A percentile compares a stretch with the other conserved stretches of the same genome.
phyloP scores from a whole-genome alignment of 2,329 filamentous ascomycete genomes.

The Nannizziopsis barbatae region DNA sequence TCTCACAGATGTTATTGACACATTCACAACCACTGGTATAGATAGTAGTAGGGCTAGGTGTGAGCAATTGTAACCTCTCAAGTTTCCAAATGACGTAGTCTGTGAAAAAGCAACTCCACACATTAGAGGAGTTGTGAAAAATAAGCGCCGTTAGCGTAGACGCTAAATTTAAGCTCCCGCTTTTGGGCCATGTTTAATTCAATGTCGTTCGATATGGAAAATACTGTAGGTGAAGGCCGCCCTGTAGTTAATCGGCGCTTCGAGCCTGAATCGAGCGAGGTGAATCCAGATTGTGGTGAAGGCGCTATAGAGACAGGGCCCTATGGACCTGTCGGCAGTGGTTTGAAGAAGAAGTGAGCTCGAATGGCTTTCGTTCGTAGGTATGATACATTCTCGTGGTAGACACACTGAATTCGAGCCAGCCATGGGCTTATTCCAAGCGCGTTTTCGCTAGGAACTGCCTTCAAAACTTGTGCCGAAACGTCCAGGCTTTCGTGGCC shows the following conservation, averaged over 20 bases:
- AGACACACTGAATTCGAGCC: background rate
- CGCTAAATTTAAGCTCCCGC: slow-evolving; percentile 12
- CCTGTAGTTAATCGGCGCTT: background rate
- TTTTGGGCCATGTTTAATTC: slow-evolving; percentile 5
- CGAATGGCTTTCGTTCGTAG: background rate
- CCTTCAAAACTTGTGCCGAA: too few relatives aligned
- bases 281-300: too few relatives aligned
- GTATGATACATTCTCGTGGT: background rate
- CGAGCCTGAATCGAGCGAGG: too few relatives aligned
- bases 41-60: background rate
- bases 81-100: slow-evolving; percentile 1
- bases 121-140: slow-evolving; percentile 3
- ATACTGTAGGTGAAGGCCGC: background rate
- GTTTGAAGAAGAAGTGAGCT: background rate
- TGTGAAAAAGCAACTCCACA: background rate
- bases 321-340: background rate
- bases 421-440: background rate
- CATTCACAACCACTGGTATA: slow-evolving; percentile 1
- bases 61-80: background rate
- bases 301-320: too few relatives aligned
- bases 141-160: slow-evolving; percentile 5
- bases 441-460: too few relatives aligned
- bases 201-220: background rate
- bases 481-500: too few relatives aligned
- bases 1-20: background rate